Evolutionary conservation across 139 green algal genomes (phyloP), one percentile per base, ranked within the genome.

Genomic region (Ettlia oleoabundans): DNA sequence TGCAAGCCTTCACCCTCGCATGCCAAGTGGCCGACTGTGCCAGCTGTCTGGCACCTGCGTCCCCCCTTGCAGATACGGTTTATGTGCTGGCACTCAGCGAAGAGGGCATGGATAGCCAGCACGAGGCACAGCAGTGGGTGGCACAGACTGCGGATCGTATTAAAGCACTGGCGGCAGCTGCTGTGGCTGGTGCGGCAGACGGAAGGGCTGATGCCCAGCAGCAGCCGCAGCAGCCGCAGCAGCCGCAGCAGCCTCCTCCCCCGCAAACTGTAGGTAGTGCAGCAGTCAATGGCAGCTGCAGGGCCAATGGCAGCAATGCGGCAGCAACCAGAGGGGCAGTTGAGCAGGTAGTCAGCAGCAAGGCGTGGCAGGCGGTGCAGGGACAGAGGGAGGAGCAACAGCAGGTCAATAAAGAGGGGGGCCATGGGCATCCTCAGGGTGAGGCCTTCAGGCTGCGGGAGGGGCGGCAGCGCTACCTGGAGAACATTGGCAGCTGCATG

Each of bases 31-130:
- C 47, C 15, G 47, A 58, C 15, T 58, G 47, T 58, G 47, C 47
- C 47, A 24, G 47, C 47, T 58, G 47, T 58, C 47, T 58, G 47
- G 47, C 8, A 58, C 47, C 47, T 42, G 13, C 71, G n/a, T n/a
- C n/a, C n/a, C n/a, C n/a, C n/a, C n/a, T n/a, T 26, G 13, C 73
- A 80, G 73, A 68, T 24, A 37, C 81, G 97, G 30, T 83, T 0
- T 99, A 96, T 63, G 55, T 93, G 32, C 51, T 98, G 47, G 93
- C 92, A 9, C 28, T 94, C 66, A 61, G 85, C 22, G 84, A 90
- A 0, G 38, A 33, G 38, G 26, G 58, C 10, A 32, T 52, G 15
- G 21, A 42, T 37, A 69, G 66, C 47, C 51, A 43, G 38, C 37
- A 32, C 8, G 79, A 79, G 52, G 80, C 68, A 41, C 61, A 66